These are phyloP conservation scores for Mucor ambiguus DNA, from an alignment of 371 early-diverging fungal genomes.

Conservation along the genomic window DNA sequence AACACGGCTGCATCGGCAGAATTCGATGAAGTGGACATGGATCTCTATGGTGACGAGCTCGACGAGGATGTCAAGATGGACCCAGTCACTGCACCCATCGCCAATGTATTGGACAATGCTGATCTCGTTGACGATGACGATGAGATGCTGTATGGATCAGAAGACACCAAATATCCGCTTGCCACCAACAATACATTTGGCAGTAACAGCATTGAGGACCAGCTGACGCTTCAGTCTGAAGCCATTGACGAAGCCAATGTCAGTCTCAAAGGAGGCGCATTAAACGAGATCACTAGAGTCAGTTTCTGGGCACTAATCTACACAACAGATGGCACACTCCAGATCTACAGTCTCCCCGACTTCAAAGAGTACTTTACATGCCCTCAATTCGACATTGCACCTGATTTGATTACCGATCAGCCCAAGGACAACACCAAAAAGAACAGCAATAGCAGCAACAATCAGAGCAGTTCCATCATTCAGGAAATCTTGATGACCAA, in stretches of 20 bases:
- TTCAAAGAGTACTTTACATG: constrained; percentile 67
- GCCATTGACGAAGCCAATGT: constrained; percentile 47
- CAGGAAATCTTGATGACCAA: constrained; percentile 72
- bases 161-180: neutral
- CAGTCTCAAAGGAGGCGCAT: constrained; percentile 32
- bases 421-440: constrained; percentile 11
- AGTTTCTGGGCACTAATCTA: constrained; percentile 47
- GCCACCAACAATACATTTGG: neutral
- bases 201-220: neutral
- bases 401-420: constrained; percentile 61
- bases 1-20: constrained; percentile 23
- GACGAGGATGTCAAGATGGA: constrained; percentile 8
- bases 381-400: constrained; percentile 70
- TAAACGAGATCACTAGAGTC: constrained; percentile 25
- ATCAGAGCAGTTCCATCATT: constrained; percentile 41
- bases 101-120: neutral
- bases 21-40: constrained; percentile 65
- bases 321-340: constrained; percentile 33
- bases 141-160: constrained; percentile 28
- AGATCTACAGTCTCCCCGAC: constrained; percentile 72
- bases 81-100: neutral
- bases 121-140: constrained; percentile 35
- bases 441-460: neutral
- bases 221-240: constrained; percentile 12
- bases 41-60: constrained; percentile 60